Evolutionary conservation across 2,329 filamentous ascomycete species (phyloP).

Genomic region (Gnomoniopsis sp.): DNA sequence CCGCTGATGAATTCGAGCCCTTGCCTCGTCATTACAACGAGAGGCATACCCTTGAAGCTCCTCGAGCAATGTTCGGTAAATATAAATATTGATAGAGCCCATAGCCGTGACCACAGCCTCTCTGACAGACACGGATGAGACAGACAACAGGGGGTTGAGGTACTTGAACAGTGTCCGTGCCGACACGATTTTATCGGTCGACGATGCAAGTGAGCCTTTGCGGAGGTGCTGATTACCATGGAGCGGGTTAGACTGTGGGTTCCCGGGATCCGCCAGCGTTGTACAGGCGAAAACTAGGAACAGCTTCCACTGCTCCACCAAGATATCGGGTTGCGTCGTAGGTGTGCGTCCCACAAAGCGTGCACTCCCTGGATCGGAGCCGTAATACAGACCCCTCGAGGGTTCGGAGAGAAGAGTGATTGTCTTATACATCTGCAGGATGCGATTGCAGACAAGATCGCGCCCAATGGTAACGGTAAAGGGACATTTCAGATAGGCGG

Average conservation of each 20-base stretch:
- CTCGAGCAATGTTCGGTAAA: constrained; percentile 87
- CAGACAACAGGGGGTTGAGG: constrained; percentile 81
- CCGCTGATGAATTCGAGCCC: constrained; percentile 80
- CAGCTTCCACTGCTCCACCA: constrained; percentile 97
- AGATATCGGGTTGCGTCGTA: constrained; percentile 75
- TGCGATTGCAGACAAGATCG: constrained; percentile 87
- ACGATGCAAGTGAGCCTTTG: constrained; percentile 70
- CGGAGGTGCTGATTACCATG: constrained; percentile 70
- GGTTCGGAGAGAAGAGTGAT: constrained; percentile 78
- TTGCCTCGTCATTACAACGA: constrained; percentile 84
- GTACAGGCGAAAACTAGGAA: constrained; percentile 97
- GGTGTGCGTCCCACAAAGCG: constrained; percentile 52
- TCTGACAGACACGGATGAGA: constrained; percentile 74
- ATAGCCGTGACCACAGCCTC: constrained; percentile 89
- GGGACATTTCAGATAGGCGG: constrained; percentile 86
- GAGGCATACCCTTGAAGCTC: constrained; percentile 83
- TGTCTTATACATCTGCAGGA: constrained; percentile 87
- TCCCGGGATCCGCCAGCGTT: constrained; percentile 81
- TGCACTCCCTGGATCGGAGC: constrained; percentile 55
- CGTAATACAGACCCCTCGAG: constrained; percentile 61
- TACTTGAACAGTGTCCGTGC: constrained; percentile 88
- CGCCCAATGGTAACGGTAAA: constrained; percentile 88
- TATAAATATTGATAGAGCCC: constrained; percentile 90
- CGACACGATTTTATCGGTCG: constrained; percentile 76
- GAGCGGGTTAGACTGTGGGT: constrained; percentile 51